phyloP scores from a whole-genome alignment of 345 rosid genomes.

The Gossypium bickii region DNA sequence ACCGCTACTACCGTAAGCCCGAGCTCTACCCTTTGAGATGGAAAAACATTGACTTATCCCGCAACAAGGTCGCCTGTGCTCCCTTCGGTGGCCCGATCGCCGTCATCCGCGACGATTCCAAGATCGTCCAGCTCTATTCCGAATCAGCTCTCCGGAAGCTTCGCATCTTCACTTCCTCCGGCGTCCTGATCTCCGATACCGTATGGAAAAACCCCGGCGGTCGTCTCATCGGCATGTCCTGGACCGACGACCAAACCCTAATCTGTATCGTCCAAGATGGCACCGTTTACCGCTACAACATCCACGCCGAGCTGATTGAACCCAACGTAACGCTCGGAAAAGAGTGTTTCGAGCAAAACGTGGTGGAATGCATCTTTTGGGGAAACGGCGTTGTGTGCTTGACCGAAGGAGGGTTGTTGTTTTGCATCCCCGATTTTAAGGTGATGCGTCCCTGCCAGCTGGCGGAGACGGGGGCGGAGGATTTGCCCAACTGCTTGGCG shows the following conservation, averaged over 20 bases:
- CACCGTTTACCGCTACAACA: slow-evolving; percentile 73
- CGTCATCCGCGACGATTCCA: slow-evolving; percentile 92
- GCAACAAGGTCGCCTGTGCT: slow-evolving; percentile 92
- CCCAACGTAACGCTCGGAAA: slow-evolving; percentile 71
- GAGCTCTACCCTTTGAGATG: slow-evolving; percentile 84
- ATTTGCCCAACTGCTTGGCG: slow-evolving; percentile 58
- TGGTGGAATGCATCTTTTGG: slow-evolving; percentile 86
- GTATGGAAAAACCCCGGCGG: slow-evolving; percentile 96
- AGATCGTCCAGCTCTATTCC: slow-evolving; percentile 93
- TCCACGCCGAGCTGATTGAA: slow-evolving; percentile 68
- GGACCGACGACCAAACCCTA: slow-evolving; percentile 89
- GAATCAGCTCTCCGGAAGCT: slow-evolving; percentile 97
- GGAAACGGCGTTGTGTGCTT: slow-evolving; percentile 85
- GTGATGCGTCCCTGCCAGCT: slow-evolving; percentile 50
- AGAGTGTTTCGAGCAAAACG: slow-evolving; percentile 90
- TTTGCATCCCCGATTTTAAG: slow-evolving; percentile 70
- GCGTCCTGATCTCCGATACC: slow-evolving; percentile 67
- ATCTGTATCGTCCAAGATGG: slow-evolving; percentile 88
- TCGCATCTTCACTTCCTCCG: slow-evolving; percentile 91
- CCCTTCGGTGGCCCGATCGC: slow-evolving; percentile 93
- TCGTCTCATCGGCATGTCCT: slow-evolving; percentile 82
- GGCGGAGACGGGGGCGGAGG: slow-evolving; percentile 58
- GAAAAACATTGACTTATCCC: slow-evolving; percentile 80
- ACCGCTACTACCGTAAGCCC: slow-evolving; percentile 83
- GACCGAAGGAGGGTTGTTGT: slow-evolving; percentile 65